Conservation (phyloP, 169 alveolate species). For the Eimeria zaria region DNA sequence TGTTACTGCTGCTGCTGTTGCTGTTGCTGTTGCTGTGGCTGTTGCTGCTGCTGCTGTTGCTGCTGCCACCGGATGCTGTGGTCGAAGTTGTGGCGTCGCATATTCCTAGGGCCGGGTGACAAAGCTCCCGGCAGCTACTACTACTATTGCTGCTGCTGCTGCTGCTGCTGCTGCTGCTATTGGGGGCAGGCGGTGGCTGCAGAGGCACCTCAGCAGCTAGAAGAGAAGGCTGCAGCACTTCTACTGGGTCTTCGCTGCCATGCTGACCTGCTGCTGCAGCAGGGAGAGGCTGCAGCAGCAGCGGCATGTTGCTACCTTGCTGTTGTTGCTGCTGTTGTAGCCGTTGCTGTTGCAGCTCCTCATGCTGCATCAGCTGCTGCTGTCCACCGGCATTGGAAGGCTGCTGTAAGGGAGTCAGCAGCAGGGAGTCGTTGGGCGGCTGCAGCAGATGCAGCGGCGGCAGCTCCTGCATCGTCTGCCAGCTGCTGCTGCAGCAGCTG, state of each 20-base stretch:
- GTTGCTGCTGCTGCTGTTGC: constrained; percentile 5
- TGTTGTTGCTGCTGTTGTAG: background rate
- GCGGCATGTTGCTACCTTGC: constrained; percentile 9
- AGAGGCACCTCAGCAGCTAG: constrained; percentile 45
- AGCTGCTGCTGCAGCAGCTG: constrained; percentile 37
- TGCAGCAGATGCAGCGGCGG: constrained; percentile 67
- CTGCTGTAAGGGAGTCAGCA: constrained; percentile 3
- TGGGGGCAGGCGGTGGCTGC: constrained; percentile 23
- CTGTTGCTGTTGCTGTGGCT: constrained; percentile 49
- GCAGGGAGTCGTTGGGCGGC: constrained; percentile 36
- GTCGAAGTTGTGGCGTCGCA: background rate
- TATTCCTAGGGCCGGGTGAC: background rate
- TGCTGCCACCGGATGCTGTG: constrained; percentile 10
- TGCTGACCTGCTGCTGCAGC: constrained; percentile 8
- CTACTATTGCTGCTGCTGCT: constrained; percentile 25
- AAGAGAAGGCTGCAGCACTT: constrained; percentile 24
- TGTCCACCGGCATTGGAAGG: background rate
- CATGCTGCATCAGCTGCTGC: constrained; percentile 41
- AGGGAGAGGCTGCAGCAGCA: background rate
- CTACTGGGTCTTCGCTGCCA: background rate
- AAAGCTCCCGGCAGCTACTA: constrained; percentile 18
- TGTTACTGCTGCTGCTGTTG: constrained; percentile 42
- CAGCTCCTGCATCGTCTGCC: constrained; percentile 36
- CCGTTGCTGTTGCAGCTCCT: background rate
- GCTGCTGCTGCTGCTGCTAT: constrained; percentile 14